These are phyloP conservation scores for Setaria italica DNA, from an alignment of 202 grass and related monocot genomes.

Conservation along the genomic window DNA sequence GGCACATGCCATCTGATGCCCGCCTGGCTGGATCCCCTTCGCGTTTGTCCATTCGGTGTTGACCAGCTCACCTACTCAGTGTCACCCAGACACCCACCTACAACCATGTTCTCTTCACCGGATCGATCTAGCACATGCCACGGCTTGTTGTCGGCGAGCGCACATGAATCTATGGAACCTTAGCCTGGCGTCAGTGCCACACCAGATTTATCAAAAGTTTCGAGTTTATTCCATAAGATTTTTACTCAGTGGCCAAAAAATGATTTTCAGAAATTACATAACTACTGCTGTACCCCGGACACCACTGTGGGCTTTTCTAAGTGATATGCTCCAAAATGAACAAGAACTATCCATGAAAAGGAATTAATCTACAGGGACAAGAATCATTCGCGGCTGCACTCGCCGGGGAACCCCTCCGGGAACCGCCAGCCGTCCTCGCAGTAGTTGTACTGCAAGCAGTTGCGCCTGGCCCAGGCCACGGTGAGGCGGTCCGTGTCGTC, in stretches of 20 bases:
- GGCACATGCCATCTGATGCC: slow-evolving; percentile 7
- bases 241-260: neutral
- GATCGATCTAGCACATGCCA: neutral
- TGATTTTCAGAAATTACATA: neutral
- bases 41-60: neutral
- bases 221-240: neutral
- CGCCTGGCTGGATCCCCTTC: neutral
- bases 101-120: neutral
- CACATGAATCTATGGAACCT: neutral
- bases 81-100: too few relatives aligned
- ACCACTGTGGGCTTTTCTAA: too few relatives aligned
- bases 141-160: neutral
- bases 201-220: neutral
- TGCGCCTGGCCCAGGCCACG: slow-evolving; percentile 52
- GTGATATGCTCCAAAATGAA: neutral
- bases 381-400: slow-evolving; percentile 38
- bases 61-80: slow-evolving; percentile 16
- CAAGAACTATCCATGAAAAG: neutral
- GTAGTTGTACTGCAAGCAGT: slow-evolving; percentile 61
- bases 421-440: slow-evolving; percentile 54
- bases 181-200: neutral
- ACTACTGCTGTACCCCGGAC: neutral
- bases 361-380: neutral
- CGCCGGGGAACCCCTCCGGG: slow-evolving; percentile 36
- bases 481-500: slow-evolving; percentile 39